Evolutionary conservation across 371 early-diverging fungal species (phyloP).

Genomic region (Fennellomyces sp.): DNA sequence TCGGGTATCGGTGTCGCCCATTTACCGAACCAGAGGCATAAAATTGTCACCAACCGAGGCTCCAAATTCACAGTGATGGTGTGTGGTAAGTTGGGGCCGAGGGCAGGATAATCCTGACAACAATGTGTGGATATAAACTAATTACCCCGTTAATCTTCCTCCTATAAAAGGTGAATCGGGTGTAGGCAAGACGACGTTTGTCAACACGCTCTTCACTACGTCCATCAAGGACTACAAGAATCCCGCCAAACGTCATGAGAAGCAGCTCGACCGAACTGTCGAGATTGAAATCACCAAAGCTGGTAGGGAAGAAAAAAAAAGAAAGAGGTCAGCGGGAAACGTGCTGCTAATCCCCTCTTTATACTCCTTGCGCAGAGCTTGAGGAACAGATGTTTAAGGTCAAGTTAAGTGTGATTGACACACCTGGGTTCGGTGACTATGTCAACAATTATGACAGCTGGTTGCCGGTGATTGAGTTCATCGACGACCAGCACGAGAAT

Average conservation of each 20-base stretch:
- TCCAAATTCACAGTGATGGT: constrained; percentile 95
- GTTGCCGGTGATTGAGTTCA: constrained; percentile 77
- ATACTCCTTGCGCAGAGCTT: constrained; percentile 61
- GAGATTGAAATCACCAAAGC: constrained; percentile 74
- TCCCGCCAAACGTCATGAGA: constrained; percentile 50
- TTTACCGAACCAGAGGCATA: constrained; percentile 97
- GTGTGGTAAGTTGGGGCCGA: constrained; percentile 88
- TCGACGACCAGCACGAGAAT: constrained; percentile 94
- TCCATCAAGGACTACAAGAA: constrained; percentile 69
- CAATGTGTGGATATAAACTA: neutral
- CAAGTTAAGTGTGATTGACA: constrained; percentile 90
- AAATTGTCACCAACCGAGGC: constrained; percentile 91
- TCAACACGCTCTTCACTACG: constrained; percentile 84
- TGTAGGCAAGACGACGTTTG: constrained; percentile 81
- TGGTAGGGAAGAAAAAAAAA: constrained; percentile 11
- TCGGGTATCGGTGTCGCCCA: constrained; percentile 93
- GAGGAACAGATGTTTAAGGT: constrained; percentile 97
- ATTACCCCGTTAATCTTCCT: neutral
- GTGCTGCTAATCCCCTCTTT: neutral
- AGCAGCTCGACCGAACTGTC: constrained; percentile 69
- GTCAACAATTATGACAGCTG: constrained; percentile 74
- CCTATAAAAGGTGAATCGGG: constrained; percentile 24
- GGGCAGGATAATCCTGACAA: too few relatives aligned
- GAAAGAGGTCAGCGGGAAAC: too few relatives aligned
- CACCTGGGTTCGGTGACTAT: constrained; percentile 93